Evolutionary conservation across 345 rosid genomes (phyloP), one percentile per base, ranked within the genome.

Genomic region (Turritis glabra): DNA sequence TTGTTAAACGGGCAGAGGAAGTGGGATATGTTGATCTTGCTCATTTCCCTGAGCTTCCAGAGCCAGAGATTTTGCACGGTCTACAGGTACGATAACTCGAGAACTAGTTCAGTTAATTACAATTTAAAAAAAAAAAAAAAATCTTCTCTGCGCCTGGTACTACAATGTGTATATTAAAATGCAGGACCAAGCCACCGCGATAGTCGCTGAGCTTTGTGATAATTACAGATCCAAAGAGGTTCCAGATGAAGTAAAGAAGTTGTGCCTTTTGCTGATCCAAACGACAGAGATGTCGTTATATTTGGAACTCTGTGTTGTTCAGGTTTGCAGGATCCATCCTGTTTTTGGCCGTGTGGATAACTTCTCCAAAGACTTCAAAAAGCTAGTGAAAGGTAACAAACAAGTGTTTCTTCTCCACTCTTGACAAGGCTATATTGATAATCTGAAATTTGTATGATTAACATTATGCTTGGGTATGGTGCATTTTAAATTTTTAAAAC

Each of bases 61-160:
- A 92, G 93, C 97, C 92, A 5, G 93, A 92, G 78, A 92, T 95
- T 61, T 84, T 92, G 57, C 99, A 90, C 54, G 97, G 93, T 33
- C 67, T 92, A 69, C 97, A 94, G 97, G 97, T 94, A 79, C 21
- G 57, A 30, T 30, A 53, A 12, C 11, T 61, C 13, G 22, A 67
- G 63, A 40, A 22, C 13, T 40, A 41, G 69, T 62, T 33, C 15
- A 35, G 48, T 43, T 44, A 38, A 13, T 8, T 47, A 11, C 12
- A 37, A 41, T 33, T 14, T 40, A 10, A 10, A 7, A 33, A n/a
- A n/a, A n/a, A n/a, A n/a, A n/a, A n/a, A n/a, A n/a, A 4, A 40
- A 40, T 40, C 14, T 57, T 2, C 6, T 48, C 23, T n/a, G 33
- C 3, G 37, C 2, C 3, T 47, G 40, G 40, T 43, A 54, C 30